Evolutionary conservation across 2,329 filamentous ascomycete species (phyloP).

Genomic region (Fusarium irregulare): DNA sequence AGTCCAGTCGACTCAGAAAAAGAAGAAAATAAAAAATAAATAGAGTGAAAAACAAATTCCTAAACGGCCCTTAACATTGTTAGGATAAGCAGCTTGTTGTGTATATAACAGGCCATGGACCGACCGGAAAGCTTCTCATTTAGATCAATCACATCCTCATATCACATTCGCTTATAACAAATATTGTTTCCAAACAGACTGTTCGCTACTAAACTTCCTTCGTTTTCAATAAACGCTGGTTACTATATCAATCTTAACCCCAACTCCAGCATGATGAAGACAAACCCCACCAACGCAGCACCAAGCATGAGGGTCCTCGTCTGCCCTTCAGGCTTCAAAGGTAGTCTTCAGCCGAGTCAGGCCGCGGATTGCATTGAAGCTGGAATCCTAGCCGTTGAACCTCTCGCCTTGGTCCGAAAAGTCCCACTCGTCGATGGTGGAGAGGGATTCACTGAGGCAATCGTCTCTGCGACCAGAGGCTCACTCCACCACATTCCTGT

Average conservation of each 20-base stretch:
- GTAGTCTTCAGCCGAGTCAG: constrained; percentile 60
- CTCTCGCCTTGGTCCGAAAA: constrained; percentile 55
- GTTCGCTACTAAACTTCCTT: background rate
- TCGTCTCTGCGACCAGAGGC: constrained; percentile 58
- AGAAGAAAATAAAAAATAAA: no score
- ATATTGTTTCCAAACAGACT: background rate
- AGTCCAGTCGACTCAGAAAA: no score
- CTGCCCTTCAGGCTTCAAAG: constrained; percentile 66
- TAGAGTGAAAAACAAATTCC: background rate
- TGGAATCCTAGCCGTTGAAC: background rate
- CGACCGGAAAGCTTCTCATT: background rate
- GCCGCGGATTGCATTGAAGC: constrained; percentile 57
- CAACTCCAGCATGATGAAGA: background rate
- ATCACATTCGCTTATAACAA: constrained; percentile 29
- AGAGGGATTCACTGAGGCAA: constrained; percentile 61
- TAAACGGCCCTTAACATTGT: no score
- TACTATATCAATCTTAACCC: background rate
- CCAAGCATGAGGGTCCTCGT: constrained; percentile 55
- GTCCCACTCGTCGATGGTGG: constrained; percentile 65
- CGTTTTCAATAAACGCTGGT: constrained; percentile 3
- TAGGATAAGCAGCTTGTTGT: background rate
- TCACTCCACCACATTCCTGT: constrained; percentile 52
- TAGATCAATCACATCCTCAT: constrained; percentile 1
- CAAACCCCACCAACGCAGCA: background rate
- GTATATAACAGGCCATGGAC: constrained; percentile 23